Evolutionary conservation across 2,329 filamentous ascomycete species (phyloP).

Genomic region (Coniochaeta prunicola): DNA sequence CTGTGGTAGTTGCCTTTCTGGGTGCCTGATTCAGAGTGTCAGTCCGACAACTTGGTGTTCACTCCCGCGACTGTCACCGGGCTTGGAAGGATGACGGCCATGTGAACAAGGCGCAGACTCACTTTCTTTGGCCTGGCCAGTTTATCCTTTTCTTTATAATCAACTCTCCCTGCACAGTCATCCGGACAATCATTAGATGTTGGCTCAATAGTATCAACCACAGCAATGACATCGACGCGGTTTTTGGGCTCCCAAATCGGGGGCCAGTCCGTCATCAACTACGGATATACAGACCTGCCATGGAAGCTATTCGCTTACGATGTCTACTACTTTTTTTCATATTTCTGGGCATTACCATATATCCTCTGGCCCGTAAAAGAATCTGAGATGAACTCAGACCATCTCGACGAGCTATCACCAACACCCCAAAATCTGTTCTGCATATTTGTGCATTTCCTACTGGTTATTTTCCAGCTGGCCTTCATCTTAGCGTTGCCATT

Average conservation of each 20-base stretch:
- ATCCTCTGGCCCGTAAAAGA: slow-evolving; percentile 52
- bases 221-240: slow-evolving; percentile 24
- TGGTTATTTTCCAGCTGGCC: slow-evolving; percentile 49
- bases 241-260: slow-evolving; percentile 55
- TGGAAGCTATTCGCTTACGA: slow-evolving; percentile 44
- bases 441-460: slow-evolving; percentile 49
- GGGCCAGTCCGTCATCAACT: slow-evolving; percentile 49
- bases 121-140: not conserved
- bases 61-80: not conserved
- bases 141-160: not conserved
- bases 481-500: slow-evolving; percentile 55
- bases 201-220: not conserved
- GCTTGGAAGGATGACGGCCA: not conserved
- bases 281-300: slow-evolving; percentile 52
- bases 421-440: slow-evolving; percentile 49
- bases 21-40: not conserved
- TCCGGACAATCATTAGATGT: not conserved
- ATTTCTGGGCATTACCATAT: slow-evolving; percentile 50
- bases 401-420: slow-evolving; percentile 58
- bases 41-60: not conserved
- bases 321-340: slow-evolving; percentile 47
- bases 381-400: slow-evolving; percentile 32
- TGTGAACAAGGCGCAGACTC: not conserved
- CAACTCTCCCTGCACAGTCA: not conserved
- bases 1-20: not conserved